Base-by-base conservation (phyloP, 306 rosid genomes). In the Erythrophleum fordii region DNA sequence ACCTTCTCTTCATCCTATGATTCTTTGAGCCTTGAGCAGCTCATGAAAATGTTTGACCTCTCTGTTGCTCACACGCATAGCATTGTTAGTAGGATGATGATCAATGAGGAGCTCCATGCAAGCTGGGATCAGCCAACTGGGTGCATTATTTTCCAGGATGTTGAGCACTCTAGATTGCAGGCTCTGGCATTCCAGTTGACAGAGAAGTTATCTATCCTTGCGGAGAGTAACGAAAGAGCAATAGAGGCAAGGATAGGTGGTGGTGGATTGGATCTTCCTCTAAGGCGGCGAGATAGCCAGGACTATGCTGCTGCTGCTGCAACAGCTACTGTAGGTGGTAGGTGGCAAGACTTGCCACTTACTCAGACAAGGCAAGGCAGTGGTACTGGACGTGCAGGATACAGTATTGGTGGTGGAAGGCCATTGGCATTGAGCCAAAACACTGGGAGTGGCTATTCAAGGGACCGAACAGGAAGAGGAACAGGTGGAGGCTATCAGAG, bases 201-300 rank as follows among this genome's bases (percentile, higher is more conserved):
- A 2, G 97, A 94, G 81, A 92, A 92, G 84, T 65, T 94, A 71
- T 73, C 98, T 37, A 87, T 92, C 83, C 88, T 94, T 52, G 93
- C 93, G 6, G 98, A 94, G 86, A 91, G 90, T 70, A 94, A 94
- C 69, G 98, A 94, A 80, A 92, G 98, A 73, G 98, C 98, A 28
- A 68, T 78, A n/a, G 98, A 94, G 81, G 95, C 91, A 28, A 90
- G 93, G 72, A 49, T 88, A 25, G 97, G 98, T 11, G 95, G 98
- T 18, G 97, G 98, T 80, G 97, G 94, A 49, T 55, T 94, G 84
- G 98, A 94, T 83, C 86, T 92, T 76, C 94, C 92, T 62, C 35
- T 58, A 53, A 91, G 97, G 86, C 89, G 98, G 6, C 91, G 98
- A 82, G 98, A 94, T 60, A 77, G 81, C 82, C 98, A 92, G 84